These are phyloP conservation scores for Citropsis articulata DNA, from an alignment of 345 rosid genomes.

Conservation along the genomic window DNA sequence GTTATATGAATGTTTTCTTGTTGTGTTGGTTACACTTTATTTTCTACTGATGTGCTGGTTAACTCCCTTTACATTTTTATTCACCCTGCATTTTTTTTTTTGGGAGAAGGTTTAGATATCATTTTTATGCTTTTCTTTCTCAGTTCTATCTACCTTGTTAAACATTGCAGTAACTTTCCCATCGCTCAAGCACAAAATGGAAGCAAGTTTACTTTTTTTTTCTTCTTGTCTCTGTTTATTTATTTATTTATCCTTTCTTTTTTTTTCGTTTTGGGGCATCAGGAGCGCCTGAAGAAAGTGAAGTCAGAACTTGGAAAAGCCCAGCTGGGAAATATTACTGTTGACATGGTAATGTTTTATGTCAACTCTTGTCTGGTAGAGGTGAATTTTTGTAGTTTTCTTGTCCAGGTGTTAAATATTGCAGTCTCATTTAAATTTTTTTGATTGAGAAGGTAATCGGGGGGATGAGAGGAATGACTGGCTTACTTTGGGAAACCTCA, in stretches of 20 bases:
- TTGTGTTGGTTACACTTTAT: background rate
- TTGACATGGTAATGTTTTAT: constrained; percentile 68
- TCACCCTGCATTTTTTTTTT: background rate
- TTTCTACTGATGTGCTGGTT: background rate
- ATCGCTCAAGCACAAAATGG: background rate
- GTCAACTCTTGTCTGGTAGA: background rate
- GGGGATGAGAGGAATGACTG: constrained; percentile 99
- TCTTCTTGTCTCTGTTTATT: too few species aligned
- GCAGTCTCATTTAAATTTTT: constrained; percentile 5
- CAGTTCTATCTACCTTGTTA: background rate
- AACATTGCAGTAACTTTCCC: background rate
- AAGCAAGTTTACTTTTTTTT: background rate
- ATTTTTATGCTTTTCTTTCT: background rate
- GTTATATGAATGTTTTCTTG: background rate
- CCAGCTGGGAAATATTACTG: constrained; percentile 88
- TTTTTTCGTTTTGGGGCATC: constrained; percentile 14
- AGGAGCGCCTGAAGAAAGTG: constrained; percentile 91
- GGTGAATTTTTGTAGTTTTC: background rate
- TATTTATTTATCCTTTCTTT: background rate
- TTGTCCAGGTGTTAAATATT: background rate
- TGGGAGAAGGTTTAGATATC: background rate
- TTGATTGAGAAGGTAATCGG: constrained; percentile 64
- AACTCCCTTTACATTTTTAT: background rate
- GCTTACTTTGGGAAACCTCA: constrained; percentile 96
- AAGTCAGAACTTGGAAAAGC: constrained; percentile 84